Evolutionary conservation across 768 basidiomycete species (phyloP).

Genomic region (Termitomyces heimii): DNA sequence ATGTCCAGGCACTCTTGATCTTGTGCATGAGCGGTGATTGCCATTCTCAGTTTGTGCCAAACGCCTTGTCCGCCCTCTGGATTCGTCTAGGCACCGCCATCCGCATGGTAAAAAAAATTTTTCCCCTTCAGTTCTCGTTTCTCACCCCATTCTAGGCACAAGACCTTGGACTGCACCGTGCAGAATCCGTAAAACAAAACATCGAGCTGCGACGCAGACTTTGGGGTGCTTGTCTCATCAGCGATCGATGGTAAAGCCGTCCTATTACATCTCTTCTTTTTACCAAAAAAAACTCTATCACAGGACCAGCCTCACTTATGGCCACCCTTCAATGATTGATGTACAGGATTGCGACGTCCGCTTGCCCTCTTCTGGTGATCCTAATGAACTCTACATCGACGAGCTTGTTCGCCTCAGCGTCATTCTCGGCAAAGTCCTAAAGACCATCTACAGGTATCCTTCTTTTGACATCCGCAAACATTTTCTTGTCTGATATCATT

Average conservation of each 20-base stretch:
- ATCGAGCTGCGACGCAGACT: slow-evolving; percentile 85
- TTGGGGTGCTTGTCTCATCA: slow-evolving; percentile 93
- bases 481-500: neutral
- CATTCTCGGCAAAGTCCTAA: slow-evolving; percentile 84
- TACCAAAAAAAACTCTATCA: neutral
- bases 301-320: slow-evolving; percentile 85
- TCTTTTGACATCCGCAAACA: neutral
- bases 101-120: slow-evolving; percentile 68
- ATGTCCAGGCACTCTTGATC: slow-evolving; percentile 85
- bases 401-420: slow-evolving; percentile 91
- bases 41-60: slow-evolving; percentile 86
- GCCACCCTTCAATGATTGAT: slow-evolving; percentile 95
- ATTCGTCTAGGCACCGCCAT: slow-evolving; percentile 85
- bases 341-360: slow-evolving; percentile 95
- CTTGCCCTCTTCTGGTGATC: slow-evolving; percentile 83
- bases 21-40: slow-evolving; percentile 85
- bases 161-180: slow-evolving; percentile 91
- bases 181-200: slow-evolving; percentile 78
- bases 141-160: slow-evolving; percentile 60
- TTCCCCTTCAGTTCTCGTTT: neutral
- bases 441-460: slow-evolving; percentile 85
- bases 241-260: slow-evolving; percentile 77
- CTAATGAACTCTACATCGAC: slow-evolving; percentile 74
- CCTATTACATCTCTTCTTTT: slow-evolving; percentile 1
- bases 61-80: slow-evolving; percentile 81